Conservation (phyloP, 768 basidiomycete species). For the Melanogaster broomeanus region DNA sequence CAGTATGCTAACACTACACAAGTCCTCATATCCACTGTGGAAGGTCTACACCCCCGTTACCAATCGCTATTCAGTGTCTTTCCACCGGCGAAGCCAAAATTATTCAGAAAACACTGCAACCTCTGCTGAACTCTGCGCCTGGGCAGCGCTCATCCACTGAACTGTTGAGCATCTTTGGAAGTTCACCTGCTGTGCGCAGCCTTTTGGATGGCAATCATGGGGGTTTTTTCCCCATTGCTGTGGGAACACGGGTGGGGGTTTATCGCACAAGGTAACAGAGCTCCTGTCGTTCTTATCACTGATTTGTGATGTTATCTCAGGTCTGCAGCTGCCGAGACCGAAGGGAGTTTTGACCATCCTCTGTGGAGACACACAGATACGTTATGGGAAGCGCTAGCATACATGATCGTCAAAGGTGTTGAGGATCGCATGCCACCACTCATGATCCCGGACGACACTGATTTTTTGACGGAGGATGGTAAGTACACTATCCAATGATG, state of each 20-base stretch:
- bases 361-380: background rate
- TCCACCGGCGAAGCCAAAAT: background rate
- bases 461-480: too few relatives aligned
- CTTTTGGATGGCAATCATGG: background rate
- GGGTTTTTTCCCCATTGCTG: background rate
- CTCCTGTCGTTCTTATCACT: background rate
- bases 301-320: background rate
- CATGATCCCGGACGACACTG: too few relatives aligned
- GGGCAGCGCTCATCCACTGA: background rate
- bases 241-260: background rate
- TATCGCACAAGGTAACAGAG: background rate
- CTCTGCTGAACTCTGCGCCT: background rate
- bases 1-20: background rate
- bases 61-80: background rate
- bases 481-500: too few relatives aligned
- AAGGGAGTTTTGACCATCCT: background rate
- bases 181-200: background rate
- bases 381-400: conserved; percentile 2
- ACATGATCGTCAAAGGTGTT: background rate
- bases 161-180: background rate
- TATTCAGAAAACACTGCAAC: background rate
- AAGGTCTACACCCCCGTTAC: background rate
- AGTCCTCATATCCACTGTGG: background rate
- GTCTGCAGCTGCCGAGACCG: background rate
- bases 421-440: background rate